A percentile compares a stretch with the other conserved stretches of the same genome.
Conservation (phyloP, 768 basidiomycete species). For the Boletus pseudo-olivaceus region DNA sequence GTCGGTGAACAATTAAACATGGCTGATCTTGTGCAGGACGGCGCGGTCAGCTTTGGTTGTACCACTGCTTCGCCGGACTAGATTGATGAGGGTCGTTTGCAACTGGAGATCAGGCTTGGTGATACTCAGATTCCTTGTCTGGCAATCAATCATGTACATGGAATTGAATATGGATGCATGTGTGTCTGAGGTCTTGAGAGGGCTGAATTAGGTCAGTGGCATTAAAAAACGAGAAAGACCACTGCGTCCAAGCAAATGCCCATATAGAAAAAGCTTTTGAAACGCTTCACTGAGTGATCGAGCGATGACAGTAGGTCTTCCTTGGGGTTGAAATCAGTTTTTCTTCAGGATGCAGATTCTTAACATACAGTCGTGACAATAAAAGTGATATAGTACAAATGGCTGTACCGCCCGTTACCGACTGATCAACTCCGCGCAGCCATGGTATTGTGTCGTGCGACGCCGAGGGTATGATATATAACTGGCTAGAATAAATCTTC, state of each 20-base stretch:
- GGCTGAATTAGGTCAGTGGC: not conserved
- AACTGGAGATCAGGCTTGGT: not conserved
- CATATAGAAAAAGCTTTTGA: not conserved
- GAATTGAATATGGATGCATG: not conserved
- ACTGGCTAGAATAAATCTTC: slow-evolving; percentile 77
- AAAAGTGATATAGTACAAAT: slow-evolving; percentile 22
- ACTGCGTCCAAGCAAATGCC: not conserved
- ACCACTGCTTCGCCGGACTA: not conserved
- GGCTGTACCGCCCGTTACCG: slow-evolving; percentile 11
- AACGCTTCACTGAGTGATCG: not conserved
- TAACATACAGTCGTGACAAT: slow-evolving; percentile 20
- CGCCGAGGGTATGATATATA: slow-evolving; percentile 20
- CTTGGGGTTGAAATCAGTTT: slow-evolving; percentile 3
- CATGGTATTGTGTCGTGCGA: slow-evolving; percentile 20
- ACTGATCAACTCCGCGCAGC: slow-evolving; percentile 6
- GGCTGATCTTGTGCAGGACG: too few species aligned
- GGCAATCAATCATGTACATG: not conserved
- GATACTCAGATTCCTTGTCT: not conserved
- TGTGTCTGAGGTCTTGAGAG: not conserved
- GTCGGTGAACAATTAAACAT: not conserved
- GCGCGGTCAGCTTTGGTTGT: not conserved
- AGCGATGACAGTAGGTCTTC: not conserved
- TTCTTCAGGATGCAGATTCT: slow-evolving; percentile 5
- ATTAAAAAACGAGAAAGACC: not conserved
- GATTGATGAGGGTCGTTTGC: not conserved